Evolutionary conservation across 108 stramenopile species (phyloP).

Genomic region (Conticribra guillardii): DNA sequence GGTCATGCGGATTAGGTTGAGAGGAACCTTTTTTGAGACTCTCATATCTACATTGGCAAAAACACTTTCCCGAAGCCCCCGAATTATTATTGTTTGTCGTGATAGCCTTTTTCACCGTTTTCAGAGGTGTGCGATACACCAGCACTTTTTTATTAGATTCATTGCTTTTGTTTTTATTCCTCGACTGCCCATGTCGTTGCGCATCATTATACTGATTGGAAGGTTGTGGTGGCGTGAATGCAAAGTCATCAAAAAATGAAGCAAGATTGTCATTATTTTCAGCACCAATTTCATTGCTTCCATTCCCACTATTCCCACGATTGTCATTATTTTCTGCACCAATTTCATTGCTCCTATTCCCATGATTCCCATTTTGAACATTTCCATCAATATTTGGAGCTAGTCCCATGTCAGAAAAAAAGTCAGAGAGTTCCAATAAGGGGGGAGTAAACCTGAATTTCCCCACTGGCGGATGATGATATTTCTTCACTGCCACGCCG

Average conservation of each 20-base stretch:
- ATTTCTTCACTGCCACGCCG: constrained; percentile 36
- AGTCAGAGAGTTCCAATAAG: constrained; percentile 32
- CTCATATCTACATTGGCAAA: constrained; percentile 41
- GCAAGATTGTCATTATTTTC: constrained; percentile 25
- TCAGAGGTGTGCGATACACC: constrained; percentile 40
- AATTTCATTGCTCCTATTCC: background rate
- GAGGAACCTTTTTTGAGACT: constrained; percentile 19
- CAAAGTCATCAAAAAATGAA: constrained; percentile 53
- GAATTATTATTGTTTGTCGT: constrained; percentile 5
- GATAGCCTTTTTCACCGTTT: constrained; percentile 45
- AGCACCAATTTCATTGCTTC: background rate
- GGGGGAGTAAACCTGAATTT: constrained; percentile 34
- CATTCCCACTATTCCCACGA: background rate
- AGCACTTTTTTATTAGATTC: constrained; percentile 6
- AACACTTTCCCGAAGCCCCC: constrained; percentile 23
- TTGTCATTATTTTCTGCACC: constrained; percentile 4
- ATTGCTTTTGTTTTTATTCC: constrained; percentile 24
- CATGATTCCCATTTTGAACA: background rate
- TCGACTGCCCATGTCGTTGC: background rate
- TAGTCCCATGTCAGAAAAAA: constrained; percentile 23
- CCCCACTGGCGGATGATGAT: constrained; percentile 47
- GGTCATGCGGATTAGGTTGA: constrained; percentile 71
- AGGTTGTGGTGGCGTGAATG: constrained; percentile 9
- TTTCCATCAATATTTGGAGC: background rate
- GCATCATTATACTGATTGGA: background rate